Conservation (phyloP, 257 asterid species). For the Nicotiana tabacum region DNA sequence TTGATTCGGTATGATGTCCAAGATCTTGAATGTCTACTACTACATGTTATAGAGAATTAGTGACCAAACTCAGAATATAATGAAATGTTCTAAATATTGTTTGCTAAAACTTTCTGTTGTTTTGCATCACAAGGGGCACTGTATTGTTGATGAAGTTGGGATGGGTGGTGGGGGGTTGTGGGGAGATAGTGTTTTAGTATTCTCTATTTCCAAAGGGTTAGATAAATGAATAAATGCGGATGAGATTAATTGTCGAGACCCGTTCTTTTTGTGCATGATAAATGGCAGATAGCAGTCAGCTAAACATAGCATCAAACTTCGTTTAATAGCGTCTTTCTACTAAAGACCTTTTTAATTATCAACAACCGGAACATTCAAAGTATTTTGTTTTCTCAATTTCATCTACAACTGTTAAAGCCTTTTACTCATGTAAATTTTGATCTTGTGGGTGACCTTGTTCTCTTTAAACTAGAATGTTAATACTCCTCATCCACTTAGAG, state of each 20-base stretch:
- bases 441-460: background rate
- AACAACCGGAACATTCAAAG: background rate
- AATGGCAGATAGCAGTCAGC: background rate
- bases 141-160: background rate
- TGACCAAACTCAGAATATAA: background rate
- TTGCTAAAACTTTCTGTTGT: background rate
- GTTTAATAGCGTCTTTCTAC: background rate
- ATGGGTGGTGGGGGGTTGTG: background rate
- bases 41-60: background rate
- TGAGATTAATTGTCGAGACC: background rate
- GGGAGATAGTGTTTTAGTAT: background rate
- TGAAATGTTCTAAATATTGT: background rate
- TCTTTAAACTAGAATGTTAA: background rate
- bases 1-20: constrained; percentile 65
- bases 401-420: background rate
- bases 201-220: background rate
- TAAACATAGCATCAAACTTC: background rate
- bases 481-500: background rate
- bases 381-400: background rate
- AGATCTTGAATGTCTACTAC: background rate
- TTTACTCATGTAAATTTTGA: background rate
- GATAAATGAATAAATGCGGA: background rate
- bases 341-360: background rate
- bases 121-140: background rate
- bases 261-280: background rate